Conservation (phyloP, 1,284 basidiomycete genomes). For the Sutorius eximius region DNA sequence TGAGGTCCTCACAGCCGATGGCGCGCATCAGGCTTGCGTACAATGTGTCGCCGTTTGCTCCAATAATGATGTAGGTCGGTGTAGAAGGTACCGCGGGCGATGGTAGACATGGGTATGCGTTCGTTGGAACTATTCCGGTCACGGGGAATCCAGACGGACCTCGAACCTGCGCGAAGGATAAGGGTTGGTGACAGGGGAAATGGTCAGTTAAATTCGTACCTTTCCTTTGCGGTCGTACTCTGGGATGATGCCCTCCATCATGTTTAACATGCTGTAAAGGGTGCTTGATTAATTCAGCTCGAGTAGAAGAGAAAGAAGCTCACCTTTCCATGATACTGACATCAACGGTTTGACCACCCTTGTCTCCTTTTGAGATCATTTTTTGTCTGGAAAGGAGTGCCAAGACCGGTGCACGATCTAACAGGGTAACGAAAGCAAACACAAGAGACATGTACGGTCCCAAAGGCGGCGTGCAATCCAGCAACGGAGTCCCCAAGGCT, state of each 20-base stretch:
- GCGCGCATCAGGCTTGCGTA: slow-evolving; percentile 64
- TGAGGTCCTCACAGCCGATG: slow-evolving; percentile 59
- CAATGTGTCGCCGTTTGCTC: slow-evolving; percentile 68
- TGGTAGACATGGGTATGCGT: slow-evolving; percentile 65
- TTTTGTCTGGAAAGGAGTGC: slow-evolving; percentile 62
- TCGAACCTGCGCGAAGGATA: slow-evolving; percentile 44
- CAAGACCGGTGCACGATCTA: slow-evolving; percentile 50
- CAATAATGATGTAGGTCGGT: slow-evolving; percentile 63
- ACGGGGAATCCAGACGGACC: slow-evolving; percentile 72
- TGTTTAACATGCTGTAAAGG: slow-evolving; percentile 57
- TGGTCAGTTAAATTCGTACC: slow-evolving; percentile 29
- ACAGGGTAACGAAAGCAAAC: neutral
- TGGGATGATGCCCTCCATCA: slow-evolving; percentile 77
- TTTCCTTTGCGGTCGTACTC: slow-evolving; percentile 71
- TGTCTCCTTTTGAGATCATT: slow-evolving; percentile 37
- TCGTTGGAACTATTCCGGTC: slow-evolving; percentile 72
- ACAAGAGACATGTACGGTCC: slow-evolving; percentile 47
- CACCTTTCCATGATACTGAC: slow-evolving; percentile 74
- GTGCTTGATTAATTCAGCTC: neutral
- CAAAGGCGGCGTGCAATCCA: slow-evolving; percentile 70
- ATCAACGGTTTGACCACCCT: slow-evolving; percentile 60
- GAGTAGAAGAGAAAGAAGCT: neutral
- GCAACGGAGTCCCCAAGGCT: slow-evolving; percentile 70
- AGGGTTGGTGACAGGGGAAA: slow-evolving; percentile 21
- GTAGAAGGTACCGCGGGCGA: slow-evolving; percentile 40